Evolutionary conservation across 208 protist species (phyloP).

Genomic region (Leishmania major): DNA sequence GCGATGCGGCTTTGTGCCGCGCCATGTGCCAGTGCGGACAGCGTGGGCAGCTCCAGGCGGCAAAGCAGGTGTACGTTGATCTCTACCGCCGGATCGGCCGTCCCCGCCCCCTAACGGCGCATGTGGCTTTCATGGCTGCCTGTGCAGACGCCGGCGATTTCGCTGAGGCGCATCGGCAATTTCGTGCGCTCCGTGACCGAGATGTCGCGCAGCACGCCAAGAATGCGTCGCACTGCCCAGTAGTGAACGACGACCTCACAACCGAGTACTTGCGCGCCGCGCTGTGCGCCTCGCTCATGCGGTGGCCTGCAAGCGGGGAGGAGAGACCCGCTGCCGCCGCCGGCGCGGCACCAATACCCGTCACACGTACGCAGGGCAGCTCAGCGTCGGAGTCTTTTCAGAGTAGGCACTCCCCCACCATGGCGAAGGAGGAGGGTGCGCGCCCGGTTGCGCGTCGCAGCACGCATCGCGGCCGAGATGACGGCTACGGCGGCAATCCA

Average conservation of each 20-base stretch:
- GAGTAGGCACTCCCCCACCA: background rate
- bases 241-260: conserved; percentile 61
- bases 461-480: background rate
- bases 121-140: conserved; percentile 68
- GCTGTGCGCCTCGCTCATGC: conserved; percentile 31
- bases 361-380: background rate
- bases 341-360: background rate
- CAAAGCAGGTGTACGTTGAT: conserved; percentile 50
- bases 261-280: conserved; percentile 69
- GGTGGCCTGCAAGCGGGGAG: background rate
- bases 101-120: conserved; percentile 47
- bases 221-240: conserved; percentile 36
- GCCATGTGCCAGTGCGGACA: conserved; percentile 59
- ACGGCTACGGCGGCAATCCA: background rate
- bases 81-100: conserved; percentile 46
- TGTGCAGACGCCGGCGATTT: conserved; percentile 59
- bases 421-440: background rate
- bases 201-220: conserved; percentile 35
- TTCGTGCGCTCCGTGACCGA: conserved; percentile 34
- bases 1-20: conserved; percentile 49
- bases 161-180: conserved; percentile 45
- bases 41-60: conserved; percentile 39
- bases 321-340: background rate
- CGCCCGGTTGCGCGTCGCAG: background rate
- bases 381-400: background rate